Evolutionary conservation across 495 filamentous ascomycete genomes (phyloP).

Genomic region (Trichoderma asperelloides): DNA sequence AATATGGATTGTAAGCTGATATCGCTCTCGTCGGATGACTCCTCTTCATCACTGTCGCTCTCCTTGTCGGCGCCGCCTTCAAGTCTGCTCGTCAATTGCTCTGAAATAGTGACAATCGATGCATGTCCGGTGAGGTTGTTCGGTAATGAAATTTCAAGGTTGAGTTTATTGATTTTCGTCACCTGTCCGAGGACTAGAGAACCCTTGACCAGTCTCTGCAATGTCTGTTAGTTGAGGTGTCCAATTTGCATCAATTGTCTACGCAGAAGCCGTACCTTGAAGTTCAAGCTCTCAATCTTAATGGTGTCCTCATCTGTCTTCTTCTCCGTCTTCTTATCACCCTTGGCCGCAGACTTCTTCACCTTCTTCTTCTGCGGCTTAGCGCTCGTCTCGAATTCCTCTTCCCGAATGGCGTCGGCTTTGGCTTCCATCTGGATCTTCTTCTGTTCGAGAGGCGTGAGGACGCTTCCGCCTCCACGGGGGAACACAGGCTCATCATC

Average conservation of each 20-base stretch:
- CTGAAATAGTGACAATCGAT: conserved; percentile 81
- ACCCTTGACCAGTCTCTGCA: conserved; percentile 68
- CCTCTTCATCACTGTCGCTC: conserved; percentile 42
- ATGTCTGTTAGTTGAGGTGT: conserved; percentile 27
- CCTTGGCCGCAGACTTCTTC: conserved; percentile 46
- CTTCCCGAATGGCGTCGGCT: conserved; percentile 87
- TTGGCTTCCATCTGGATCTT: conserved; percentile 92
- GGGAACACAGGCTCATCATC: conserved; percentile 86
- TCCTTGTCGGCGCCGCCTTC: conserved; percentile 48
- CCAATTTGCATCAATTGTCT: neutral
- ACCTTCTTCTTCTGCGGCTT: conserved; percentile 36
- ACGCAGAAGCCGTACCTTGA: conserved; percentile 54
- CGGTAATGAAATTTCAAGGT: conserved; percentile 72
- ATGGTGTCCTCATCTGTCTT: conserved; percentile 43
- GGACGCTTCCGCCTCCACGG: conserved; percentile 78
- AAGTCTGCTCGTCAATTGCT: conserved; percentile 47
- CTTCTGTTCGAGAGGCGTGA: conserved; percentile 91
- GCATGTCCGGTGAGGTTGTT: conserved; percentile 90
- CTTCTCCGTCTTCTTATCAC: conserved; percentile 37
- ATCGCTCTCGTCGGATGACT: conserved; percentile 43
- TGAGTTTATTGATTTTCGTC: conserved; percentile 65
- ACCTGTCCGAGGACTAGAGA: conserved; percentile 82
- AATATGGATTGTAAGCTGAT: conserved; percentile 68
- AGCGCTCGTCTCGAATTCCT: conserved; percentile 45
- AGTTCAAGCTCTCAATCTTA: conserved; percentile 79